A percentile compares a stretch with the other conserved stretches of the same genome.
phyloP scores from a whole-genome alignment of 2,329 filamentous ascomycete species.

The Fusarium sulawesiense region DNA sequence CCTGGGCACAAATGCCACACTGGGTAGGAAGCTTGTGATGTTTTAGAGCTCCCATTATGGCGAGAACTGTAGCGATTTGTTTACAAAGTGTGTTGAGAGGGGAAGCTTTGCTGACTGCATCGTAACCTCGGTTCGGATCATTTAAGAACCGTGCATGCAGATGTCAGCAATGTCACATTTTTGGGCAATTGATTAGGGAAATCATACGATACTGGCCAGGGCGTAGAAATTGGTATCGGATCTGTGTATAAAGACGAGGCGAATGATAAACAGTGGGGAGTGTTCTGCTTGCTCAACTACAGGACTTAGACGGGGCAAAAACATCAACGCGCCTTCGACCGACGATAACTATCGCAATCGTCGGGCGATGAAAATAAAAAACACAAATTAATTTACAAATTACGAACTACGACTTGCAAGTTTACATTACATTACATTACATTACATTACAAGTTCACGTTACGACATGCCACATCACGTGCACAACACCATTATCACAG shows the following conservation, averaged over 20 bases:
- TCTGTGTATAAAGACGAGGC: rapidly evolving
- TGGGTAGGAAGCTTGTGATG: slow-evolving; percentile 6
- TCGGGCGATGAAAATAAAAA: background rate
- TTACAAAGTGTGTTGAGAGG: background rate
- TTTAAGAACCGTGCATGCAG: background rate
- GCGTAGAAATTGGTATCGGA: rapidly evolving
- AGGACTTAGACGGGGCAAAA: background rate
- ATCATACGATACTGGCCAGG: background rate
- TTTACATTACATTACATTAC: background rate
- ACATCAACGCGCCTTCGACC: background rate
- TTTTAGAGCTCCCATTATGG: background rate
- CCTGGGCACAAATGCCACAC: slow-evolving; percentile 11
- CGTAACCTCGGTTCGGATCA: slow-evolving; percentile 18
- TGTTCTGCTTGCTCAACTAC: background rate
- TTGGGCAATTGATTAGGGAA: background rate
- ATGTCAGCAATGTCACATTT: slow-evolving; percentile 5
- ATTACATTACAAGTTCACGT: background rate
- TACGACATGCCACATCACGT: background rate
- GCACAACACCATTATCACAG: too few species aligned
- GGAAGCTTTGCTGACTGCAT: background rate
- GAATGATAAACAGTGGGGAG: too few species aligned
- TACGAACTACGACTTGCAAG: background rate
- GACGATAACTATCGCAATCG: background rate
- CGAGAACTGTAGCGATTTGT: background rate
- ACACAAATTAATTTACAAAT: background rate